A percentile compares a stretch with the other conserved stretches of the same genome.
Conservation (phyloP, 108 stramenopile species). For the Licmophora abbreviata region DNA sequence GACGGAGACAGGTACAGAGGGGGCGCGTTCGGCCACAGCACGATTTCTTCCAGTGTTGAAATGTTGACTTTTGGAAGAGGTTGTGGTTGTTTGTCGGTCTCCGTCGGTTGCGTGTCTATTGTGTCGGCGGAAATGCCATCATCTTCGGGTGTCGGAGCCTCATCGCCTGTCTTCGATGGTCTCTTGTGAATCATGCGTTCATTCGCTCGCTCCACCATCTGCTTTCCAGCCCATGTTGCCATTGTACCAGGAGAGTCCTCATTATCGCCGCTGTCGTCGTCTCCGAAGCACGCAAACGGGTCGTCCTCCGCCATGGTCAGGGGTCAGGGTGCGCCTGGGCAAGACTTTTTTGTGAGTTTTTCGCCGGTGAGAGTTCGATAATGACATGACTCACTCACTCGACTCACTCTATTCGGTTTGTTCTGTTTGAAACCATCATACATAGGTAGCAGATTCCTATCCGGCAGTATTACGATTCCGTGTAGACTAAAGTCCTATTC, state of each 20-base stretch:
- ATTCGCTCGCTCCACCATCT: background rate
- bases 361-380: no score
- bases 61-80: background rate
- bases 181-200: conserved; percentile 5
- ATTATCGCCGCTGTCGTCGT: conserved; percentile 13
- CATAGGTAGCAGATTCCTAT: no score
- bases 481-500: no score
- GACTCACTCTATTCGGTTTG: no score
- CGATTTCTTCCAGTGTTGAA: background rate
- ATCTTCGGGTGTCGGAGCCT: background rate
- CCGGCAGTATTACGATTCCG: no score
- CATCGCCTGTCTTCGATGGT: background rate
- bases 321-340: no score
- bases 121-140: background rate
- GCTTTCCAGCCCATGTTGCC: background rate
- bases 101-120: no score
- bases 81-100: no score
- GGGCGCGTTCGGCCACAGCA: conserved; percentile 26
- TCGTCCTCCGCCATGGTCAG: conserved; percentile 10
- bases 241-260: conserved; percentile 1
- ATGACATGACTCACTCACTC: no score
- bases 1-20: conserved; percentile 57
- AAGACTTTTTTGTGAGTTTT: no score
- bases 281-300: conserved; percentile 28
- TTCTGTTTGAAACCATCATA: no score